Conservation (phyloP, 2,329 filamentous ascomycete genomes). For the Trichoderma sp. region DNA sequence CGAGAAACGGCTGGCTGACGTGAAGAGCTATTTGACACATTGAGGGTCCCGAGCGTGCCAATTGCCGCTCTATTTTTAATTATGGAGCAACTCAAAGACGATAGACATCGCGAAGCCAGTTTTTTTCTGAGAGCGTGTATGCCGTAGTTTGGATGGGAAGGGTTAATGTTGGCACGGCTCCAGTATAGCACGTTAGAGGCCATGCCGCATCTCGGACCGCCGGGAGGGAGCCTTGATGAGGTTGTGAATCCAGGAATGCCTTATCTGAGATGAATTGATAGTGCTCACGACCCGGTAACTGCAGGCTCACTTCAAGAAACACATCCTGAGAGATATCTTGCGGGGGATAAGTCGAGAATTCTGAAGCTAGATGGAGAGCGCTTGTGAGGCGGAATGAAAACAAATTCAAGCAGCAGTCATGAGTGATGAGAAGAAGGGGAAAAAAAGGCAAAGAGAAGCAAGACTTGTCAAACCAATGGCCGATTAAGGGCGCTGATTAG, state of each 20-base stretch:
- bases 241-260: background rate
- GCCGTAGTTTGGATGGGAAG: conserved; percentile 28
- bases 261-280: background rate
- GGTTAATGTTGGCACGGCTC: conserved; percentile 40
- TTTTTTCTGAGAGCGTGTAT: background rate
- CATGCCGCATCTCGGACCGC: conserved; percentile 19
- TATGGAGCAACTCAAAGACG: background rate
- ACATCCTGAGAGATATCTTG: background rate
- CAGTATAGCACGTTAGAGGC: conserved; percentile 39
- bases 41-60: background rate
- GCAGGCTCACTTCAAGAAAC: background rate
- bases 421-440: background rate
- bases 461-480: background rate
- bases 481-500: background rate
- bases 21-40: background rate
- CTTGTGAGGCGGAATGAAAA: background rate
- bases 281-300: background rate
- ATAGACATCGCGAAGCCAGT: background rate
- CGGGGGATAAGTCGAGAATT: background rate
- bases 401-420: background rate
- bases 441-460: background rate
- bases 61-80: background rate
- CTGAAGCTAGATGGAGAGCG: background rate
- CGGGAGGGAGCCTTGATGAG: background rate
- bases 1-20: conserved; percentile 24